These are phyloP conservation scores for Aspergillus caelatus DNA, from an alignment of 2,329 filamentous ascomycete species.

Conservation along the genomic window DNA sequence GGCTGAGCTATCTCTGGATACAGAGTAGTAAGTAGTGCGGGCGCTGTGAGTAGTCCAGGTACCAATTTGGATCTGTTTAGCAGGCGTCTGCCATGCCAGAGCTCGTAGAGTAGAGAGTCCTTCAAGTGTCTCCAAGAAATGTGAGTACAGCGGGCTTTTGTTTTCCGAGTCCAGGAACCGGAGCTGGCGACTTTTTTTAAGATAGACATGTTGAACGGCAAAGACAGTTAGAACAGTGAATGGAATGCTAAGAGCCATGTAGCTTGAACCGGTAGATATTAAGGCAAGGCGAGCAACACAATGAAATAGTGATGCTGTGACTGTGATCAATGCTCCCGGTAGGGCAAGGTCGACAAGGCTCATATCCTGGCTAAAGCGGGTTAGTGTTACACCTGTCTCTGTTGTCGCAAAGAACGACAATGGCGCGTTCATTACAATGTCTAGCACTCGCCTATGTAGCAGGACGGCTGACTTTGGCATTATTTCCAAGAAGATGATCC, in stretches of 20 bases:
- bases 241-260: constrained; percentile 38
- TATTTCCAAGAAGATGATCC: background rate
- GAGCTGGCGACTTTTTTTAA: constrained; percentile 48
- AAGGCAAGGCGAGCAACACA: constrained; percentile 5
- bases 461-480: constrained; percentile 18
- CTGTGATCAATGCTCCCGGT: constrained; percentile 13
- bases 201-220: constrained; percentile 48
- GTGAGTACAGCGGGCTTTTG: constrained; percentile 52
- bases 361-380: constrained; percentile 35
- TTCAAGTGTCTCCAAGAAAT: constrained; percentile 54
- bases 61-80: constrained; percentile 36
- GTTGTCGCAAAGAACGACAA: constrained; percentile 17
- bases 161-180: constrained; percentile 58
- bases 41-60: constrained; percentile 44
- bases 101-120: constrained; percentile 55
- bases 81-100: constrained; percentile 50
- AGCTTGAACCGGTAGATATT: constrained; percentile 42
- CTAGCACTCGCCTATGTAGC: background rate
- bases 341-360: constrained; percentile 26
- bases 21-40: constrained; percentile 49
- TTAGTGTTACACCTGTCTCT: constrained; percentile 16
- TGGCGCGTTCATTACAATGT: constrained; percentile 8
- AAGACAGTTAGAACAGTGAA: constrained; percentile 45
- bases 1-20: constrained; percentile 46
- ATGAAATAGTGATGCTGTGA: background rate